A percentile compares a stretch with the other conserved stretches of the same genome.
These are phyloP conservation scores for Sambucus nigra DNA, from an alignment of 129 eudicot species.

Conservation along the genomic window DNA sequence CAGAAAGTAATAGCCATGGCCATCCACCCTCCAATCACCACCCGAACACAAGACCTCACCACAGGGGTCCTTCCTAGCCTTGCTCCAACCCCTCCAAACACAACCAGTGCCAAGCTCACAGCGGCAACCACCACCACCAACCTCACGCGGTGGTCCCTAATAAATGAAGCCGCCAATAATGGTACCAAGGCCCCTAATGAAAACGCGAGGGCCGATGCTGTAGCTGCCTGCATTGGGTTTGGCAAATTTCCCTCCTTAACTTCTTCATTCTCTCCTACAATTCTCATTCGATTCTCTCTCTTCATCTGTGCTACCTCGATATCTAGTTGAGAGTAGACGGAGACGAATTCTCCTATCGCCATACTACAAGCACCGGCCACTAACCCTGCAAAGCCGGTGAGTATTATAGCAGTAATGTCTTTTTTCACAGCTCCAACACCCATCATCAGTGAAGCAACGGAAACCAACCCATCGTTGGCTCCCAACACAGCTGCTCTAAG, in stretches of 20 bases:
- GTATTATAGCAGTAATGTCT: constrained; percentile 25
- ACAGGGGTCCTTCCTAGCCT: constrained; percentile 9
- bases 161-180: constrained; percentile 21
- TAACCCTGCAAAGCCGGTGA: constrained; percentile 29
- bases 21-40: constrained; percentile 25
- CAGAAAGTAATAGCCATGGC: constrained; percentile 25
- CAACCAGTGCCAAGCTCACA: constrained; percentile 22
- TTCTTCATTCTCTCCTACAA: background rate
- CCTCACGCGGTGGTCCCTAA: constrained; percentile 15
- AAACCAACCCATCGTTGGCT: constrained; percentile 39
- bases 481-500: constrained; percentile 38
- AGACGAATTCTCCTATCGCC: constrained; percentile 40
- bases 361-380: constrained; percentile 36
- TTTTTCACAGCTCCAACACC: constrained; percentile 31
- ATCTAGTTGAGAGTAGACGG: constrained; percentile 26
- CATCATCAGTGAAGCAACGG: constrained; percentile 31
- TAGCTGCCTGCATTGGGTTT: constrained; percentile 22
- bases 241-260: constrained; percentile 7
- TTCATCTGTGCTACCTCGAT: constrained; percentile 24
- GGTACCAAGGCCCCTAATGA: constrained; percentile 26
- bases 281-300: constrained; percentile 14
- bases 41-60: constrained; percentile 18
- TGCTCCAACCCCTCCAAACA: constrained; percentile 23
- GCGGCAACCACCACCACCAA: constrained; percentile 15
- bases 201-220: constrained; percentile 29